Base-by-base conservation (phyloP, 2,329 filamentous ascomycete species). In the Fusarium sp. region DNA sequence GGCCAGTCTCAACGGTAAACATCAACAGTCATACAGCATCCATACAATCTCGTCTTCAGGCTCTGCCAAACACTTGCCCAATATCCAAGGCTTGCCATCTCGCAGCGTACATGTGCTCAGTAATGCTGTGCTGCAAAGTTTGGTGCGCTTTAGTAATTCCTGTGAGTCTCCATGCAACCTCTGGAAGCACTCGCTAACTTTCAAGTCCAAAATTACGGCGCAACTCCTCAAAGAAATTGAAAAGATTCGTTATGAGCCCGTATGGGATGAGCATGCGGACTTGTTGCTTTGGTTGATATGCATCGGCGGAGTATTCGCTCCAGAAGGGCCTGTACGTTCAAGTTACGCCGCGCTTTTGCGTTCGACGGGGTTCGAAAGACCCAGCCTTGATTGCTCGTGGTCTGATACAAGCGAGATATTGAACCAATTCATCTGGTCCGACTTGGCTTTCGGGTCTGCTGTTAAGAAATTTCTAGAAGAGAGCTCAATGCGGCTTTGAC, bases 1-100 rank as follows among this genome's bases (percentile, higher is more conserved):
- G 82, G 41, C 54, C 57, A 1, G 52, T 79, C 2, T 68, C 73
- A 5, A 81, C 84, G 70, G 68, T 79, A 45, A 67, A 71, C 14
- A 80, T 86, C 31, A 79, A 85, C 44, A 83, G 83, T 39, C 84
- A 85, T 14, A 79, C 79, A 41, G 84, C 84, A 44, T 85, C 81
- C 6, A 83, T 85, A 18, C 84, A 85, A 42, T 85, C 84, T 0
- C 79, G 83, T 38, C 74, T 85, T 0, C 75, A 75, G 6, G 48
- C 55, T 13, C 67, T 84, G 7, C 65, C 69, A 9, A 73, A 70
- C 15, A 5, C 20, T 1, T 81, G 76, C 1, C 45, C 74, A 4
- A 26, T 83, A 10, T 62, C 73, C 4, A 78, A 81, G 5, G 84
- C 81, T 62, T 84, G 82, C n/a, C 73, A 79, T 49, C 75, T 85